Evolutionary conservation across 768 basidiomycete genomes (phyloP).

Genomic region (Podaxis carcinomalis): DNA sequence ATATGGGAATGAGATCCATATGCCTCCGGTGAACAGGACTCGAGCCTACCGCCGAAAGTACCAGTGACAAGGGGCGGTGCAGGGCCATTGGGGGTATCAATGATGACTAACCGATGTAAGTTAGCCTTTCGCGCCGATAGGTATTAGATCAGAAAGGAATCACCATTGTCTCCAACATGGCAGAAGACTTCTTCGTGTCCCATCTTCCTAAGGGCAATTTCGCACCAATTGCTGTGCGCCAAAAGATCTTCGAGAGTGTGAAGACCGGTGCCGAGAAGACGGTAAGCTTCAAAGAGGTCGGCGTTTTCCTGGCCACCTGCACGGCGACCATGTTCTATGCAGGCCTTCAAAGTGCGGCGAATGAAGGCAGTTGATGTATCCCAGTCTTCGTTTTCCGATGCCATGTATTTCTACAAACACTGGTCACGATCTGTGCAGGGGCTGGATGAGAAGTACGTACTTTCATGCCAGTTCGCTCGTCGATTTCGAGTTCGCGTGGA

Average conservation of each 20-base stretch:
- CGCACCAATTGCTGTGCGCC: conserved; percentile 80
- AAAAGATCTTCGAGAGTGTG: conserved; percentile 73
- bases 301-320: conserved; percentile 47
- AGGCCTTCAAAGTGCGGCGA: conserved; percentile 53
- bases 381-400: conserved; percentile 62
- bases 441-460: conserved; percentile 23
- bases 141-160: background rate
- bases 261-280: conserved; percentile 63
- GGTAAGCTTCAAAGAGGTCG: conserved; percentile 64
- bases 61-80: conserved; percentile 66
- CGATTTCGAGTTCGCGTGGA: conserved; percentile 69
- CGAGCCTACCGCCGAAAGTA: conserved; percentile 50
- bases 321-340: conserved; percentile 66
- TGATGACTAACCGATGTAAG: conserved; percentile 25
- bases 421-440: background rate
- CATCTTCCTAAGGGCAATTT: conserved; percentile 65
- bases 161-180: conserved; percentile 68
- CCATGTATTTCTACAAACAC: conserved; percentile 67
- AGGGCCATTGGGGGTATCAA: conserved; percentile 50
- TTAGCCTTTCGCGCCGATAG: background rate
- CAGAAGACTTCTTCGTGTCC: conserved; percentile 72
- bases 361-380: conserved; percentile 72
- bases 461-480: conserved; percentile 79
- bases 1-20: background rate
- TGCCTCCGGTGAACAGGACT: background rate